These are phyloP conservation scores for Nitzschia inconspicua DNA, from an alignment of 108 stramenopile species.

Conservation along the genomic window DNA sequence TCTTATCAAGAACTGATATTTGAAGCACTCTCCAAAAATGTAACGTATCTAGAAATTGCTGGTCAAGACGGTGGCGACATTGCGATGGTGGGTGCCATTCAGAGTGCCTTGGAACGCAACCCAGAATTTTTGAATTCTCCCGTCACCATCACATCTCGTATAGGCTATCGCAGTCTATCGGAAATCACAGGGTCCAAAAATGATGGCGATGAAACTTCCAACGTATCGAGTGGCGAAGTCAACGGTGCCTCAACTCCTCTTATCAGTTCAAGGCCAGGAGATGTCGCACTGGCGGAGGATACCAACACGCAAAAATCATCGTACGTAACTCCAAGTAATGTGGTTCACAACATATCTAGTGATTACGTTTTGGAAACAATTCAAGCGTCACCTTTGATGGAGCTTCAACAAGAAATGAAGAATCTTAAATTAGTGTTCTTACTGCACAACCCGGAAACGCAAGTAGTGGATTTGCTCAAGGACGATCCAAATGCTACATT, in stretches of 20 bases:
- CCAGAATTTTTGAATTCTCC: slow-evolving; percentile 13
- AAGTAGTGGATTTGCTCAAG: slow-evolving; percentile 47
- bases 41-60: slow-evolving; percentile 35
- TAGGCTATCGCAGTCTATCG: slow-evolving; percentile 64
- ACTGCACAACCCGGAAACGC: slow-evolving; percentile 74
- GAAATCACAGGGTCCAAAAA: not conserved
- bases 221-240: not conserved
- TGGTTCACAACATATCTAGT: slow-evolving; percentile 44
- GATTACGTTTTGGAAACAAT: slow-evolving; percentile 50
- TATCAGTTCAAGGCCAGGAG: slow-evolving; percentile 5
- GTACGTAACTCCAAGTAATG: not conserved
- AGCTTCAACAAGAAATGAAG: slow-evolving; percentile 28
- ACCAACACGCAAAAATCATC: not conserved
- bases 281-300: slow-evolving; percentile 10
- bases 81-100: slow-evolving; percentile 35
- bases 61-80: slow-evolving; percentile 56
- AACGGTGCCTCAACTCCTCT: too few species aligned
- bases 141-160: slow-evolving; percentile 41
- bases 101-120: slow-evolving; percentile 18
- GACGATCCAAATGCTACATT: slow-evolving; percentile 22
- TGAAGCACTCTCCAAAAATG: slow-evolving; percentile 24
- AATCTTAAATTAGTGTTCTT: slow-evolving; percentile 43
- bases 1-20: slow-evolving; percentile 34
- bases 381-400: slow-evolving; percentile 45
- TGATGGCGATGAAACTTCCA: not conserved